Evolutionary conservation across 345 rosid genomes (phyloP).

Genomic region (Odontarrhena argentea): DNA sequence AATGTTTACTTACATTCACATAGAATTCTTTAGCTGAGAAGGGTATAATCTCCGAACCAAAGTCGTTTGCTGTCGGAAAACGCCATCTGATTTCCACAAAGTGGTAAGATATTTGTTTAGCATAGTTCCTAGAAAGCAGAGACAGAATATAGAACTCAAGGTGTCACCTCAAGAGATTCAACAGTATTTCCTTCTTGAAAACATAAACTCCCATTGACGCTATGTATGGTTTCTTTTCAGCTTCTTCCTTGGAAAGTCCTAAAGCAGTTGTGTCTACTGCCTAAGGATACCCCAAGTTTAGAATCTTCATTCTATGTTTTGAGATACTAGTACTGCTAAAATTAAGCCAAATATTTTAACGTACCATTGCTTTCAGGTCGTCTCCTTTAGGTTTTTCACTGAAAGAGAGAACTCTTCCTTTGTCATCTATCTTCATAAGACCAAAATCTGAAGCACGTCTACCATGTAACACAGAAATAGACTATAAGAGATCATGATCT

Average conservation of each 20-base stretch:
- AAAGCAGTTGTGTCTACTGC: constrained; percentile 84
- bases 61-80: constrained; percentile 96
- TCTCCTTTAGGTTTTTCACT: constrained; percentile 91
- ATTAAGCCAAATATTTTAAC: not conserved
- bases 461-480: constrained; percentile 43
- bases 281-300: constrained; percentile 45
- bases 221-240: constrained; percentile 86
- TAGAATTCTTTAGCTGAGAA: constrained; percentile 81
- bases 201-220: constrained; percentile 98
- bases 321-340: not conserved
- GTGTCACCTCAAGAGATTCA: constrained; percentile 83
- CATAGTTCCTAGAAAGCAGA: not conserved
- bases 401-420: constrained; percentile 79
- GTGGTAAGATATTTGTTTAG: constrained; percentile 3
- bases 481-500: constrained; percentile 34
- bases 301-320: constrained; percentile 7
- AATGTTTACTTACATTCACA: constrained; percentile 55
- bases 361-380: constrained; percentile 83
- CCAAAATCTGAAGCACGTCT: constrained; percentile 99
- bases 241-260: constrained; percentile 82
- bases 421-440: constrained; percentile 91
- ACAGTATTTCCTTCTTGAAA: constrained; percentile 92
- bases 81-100: constrained; percentile 72
- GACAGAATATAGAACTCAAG: constrained; percentile 3
- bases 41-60: constrained; percentile 93